Conservation (phyloP, 2,329 filamentous ascomycete species). For the Trichophyton simii region DNA sequence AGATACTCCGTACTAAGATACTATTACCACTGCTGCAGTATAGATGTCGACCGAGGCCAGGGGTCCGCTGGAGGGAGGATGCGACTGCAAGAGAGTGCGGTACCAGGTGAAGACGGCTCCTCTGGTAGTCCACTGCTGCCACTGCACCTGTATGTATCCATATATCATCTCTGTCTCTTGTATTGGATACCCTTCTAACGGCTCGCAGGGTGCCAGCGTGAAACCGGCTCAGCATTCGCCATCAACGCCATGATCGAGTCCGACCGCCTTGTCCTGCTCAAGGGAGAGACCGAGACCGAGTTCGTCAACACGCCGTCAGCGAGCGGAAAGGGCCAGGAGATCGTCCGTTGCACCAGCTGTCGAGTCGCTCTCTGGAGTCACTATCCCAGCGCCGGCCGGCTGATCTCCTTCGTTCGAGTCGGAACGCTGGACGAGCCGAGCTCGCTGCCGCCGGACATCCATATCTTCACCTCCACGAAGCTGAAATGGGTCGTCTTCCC, state of each 20-base stretch:
- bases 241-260: slow-evolving; percentile 36
- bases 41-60: background rate
- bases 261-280: slow-evolving; percentile 23
- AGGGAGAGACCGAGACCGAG: slow-evolving; percentile 14
- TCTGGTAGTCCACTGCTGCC: slow-evolving; percentile 37
- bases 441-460: slow-evolving; percentile 32
- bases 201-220: slow-evolving; percentile 30
- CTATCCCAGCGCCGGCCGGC: slow-evolving; percentile 26
- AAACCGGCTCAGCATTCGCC: slow-evolving; percentile 30
- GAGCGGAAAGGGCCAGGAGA: slow-evolving; percentile 31
- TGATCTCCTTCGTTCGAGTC: slow-evolving; percentile 30
- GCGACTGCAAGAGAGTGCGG: slow-evolving; percentile 19
- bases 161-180: too few species aligned
- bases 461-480: slow-evolving; percentile 35
- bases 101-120: slow-evolving; percentile 19
- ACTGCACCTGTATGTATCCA: slow-evolving; percentile 26
- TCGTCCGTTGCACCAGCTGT: slow-evolving; percentile 36
- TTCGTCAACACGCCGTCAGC: slow-evolving; percentile 27
- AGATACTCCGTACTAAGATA: background rate
- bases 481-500: slow-evolving; percentile 28
- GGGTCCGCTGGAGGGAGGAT: slow-evolving; percentile 20
- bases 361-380: slow-evolving; percentile 31
- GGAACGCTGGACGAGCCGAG: slow-evolving; percentile 35
- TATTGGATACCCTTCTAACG: background rate
- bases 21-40: too few species aligned